Conservation (phyloP, 257 asterid genomes). For the Ilex asprella region DNA sequence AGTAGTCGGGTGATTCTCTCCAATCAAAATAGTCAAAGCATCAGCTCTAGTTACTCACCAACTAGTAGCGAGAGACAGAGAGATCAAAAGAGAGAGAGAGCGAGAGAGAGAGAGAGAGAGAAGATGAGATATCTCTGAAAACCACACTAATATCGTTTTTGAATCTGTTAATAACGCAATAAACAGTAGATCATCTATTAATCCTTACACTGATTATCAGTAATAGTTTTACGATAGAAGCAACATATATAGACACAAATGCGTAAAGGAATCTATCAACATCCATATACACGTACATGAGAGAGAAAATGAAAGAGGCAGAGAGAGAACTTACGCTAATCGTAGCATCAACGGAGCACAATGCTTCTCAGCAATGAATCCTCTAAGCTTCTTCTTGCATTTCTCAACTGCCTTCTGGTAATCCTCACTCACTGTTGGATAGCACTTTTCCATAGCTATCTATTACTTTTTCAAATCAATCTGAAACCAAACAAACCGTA, state of each 20-base stretch:
- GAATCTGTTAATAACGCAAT: neutral
- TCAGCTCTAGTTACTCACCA: neutral
- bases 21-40: neutral
- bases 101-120: too few species aligned
- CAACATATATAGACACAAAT: neutral
- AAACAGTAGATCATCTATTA: neutral
- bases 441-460: constrained; percentile 45
- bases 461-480: too few species aligned
- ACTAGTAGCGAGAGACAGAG: neutral
- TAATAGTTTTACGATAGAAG: neutral
- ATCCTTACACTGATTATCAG: too few species aligned
- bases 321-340: constrained; percentile 29
- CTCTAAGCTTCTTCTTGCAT: constrained; percentile 20
- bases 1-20: too few species aligned
- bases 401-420: constrained; percentile 52
- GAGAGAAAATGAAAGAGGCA: neutral
- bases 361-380: constrained; percentile 35
- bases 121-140: too few species aligned
- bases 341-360: constrained; percentile 52
- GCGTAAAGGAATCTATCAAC: too few species aligned
- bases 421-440: constrained; percentile 53
- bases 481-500: too few species aligned
- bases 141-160: too few species aligned
- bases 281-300: neutral
- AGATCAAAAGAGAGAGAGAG: too few species aligned